Evolutionary conservation across 192 early-diverging fungal species (phyloP), one percentile per base, ranked within the genome.

Genomic region (Thoreauomyces humboldtii): DNA sequence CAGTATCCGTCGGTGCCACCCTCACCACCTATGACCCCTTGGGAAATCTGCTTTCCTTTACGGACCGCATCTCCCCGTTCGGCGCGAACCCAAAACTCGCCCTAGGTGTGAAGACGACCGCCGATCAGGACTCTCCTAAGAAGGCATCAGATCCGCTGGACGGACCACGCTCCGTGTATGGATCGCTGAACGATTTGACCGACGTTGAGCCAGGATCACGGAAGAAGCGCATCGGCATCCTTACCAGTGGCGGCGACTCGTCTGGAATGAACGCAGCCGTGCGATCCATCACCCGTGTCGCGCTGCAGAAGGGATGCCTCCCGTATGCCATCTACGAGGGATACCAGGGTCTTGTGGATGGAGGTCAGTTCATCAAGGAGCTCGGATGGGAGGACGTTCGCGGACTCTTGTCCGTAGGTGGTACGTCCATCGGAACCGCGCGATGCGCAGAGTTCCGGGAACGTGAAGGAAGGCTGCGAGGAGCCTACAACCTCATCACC

Each of bases 261-360:
- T 90, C 88, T n/a, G 96, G 96, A 27, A 98, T 98, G 96, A 98
- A 98, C 67, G 89, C 96, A 24, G 89, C 88, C 25, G 96, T 98
- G 28, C 81, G 96, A 25, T 86, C 89, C 7, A 90, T 96, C 25
- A 93, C 94, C 14, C 86, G 96, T 27, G 87, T 92, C 64, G 87
- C 91, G 0, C 87, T 96, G 63, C 80, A 88, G 19, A 81, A 86
- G 21, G 89, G 83, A 7, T 95, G 92, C 73, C 79, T 89, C 27
- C 88, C 92, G 2, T 98, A 83, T 73, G 89, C 88, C 11, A 89
- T 98, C 56, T 92, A 92, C 66, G 96, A 98, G 66, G 96, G 96
- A 14, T 98, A 96, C 70, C 91, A 96, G 76, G 93, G 96, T 32
- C 83, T 98, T 36, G 93, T 98, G 4, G 90, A 95, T 61, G 96